Percentiles rank a stretch among this genome's conserved stretches.
These are phyloP conservation scores for Sugiyamaella mastotermitis DNA, from an alignment of 805 yeast species.

Conservation along the genomic window DNA sequence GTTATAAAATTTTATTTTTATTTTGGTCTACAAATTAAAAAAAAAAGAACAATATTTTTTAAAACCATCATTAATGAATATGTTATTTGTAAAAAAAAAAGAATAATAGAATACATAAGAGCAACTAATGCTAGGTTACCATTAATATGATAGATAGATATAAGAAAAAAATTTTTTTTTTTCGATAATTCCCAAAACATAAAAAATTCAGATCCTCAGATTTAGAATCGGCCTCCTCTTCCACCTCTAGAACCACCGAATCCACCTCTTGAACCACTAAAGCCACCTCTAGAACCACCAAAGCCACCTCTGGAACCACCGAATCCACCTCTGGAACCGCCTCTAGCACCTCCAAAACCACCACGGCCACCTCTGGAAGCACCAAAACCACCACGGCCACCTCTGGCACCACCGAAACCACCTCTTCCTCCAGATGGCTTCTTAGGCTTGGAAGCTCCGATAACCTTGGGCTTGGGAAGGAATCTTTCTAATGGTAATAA, in stretches of 20 bases:
- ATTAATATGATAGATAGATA: too few relatives aligned
- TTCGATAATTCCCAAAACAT: too few relatives aligned
- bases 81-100: background rate
- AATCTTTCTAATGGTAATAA: conserved; percentile 93
- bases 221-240: too few relatives aligned
- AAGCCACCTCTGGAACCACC: conserved; percentile 21
- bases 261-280: conserved; percentile 21
- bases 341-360: conserved; percentile 20
- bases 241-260: conserved; percentile 33
- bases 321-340: conserved; percentile 21
- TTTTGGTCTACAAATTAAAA: too few relatives aligned
- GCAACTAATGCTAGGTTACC: too few relatives aligned
- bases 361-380: conserved; percentile 33
- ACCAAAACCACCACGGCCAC: conserved; percentile 40
- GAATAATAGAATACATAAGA: background rate
- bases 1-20: conserved; percentile 4
- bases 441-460: conserved; percentile 69
- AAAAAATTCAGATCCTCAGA: too few relatives aligned
- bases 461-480: conserved; percentile 89
- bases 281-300: conserved; percentile 20
- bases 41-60: too few relatives aligned
- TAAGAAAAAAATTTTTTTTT: too few relatives aligned
- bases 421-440: conserved; percentile 48
- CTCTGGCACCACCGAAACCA: conserved; percentile 37
- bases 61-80: too few relatives aligned